Evolutionary conservation across 768 basidiomycete species (phyloP).

Genomic region (Lyophyllum semitale): DNA sequence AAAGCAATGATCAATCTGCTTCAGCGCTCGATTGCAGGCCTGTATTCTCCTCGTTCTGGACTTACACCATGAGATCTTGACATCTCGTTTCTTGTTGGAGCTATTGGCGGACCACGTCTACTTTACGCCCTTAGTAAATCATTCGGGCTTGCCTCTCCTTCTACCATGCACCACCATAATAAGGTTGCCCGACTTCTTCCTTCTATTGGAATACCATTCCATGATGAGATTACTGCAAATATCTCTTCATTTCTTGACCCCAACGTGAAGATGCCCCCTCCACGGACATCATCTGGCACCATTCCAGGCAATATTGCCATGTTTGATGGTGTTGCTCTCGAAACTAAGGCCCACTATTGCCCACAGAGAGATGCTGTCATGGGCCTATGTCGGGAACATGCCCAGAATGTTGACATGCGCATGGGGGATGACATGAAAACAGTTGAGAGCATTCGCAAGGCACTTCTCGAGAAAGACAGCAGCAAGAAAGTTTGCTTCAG

Average conservation of each 20-base stretch:
- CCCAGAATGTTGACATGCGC: neutral
- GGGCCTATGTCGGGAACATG: neutral
- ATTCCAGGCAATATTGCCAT: neutral
- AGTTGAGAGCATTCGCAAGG: neutral
- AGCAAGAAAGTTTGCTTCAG: neutral
- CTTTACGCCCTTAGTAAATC: neutral
- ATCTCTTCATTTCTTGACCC: neutral
- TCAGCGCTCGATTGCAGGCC: too few relatives aligned
- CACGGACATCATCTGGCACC: neutral
- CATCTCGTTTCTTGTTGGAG: neutral
- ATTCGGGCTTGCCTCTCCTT: neutral
- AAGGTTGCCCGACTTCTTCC: neutral
- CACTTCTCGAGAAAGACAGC: neutral
- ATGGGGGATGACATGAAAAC: conserved; percentile 6
- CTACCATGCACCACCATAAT: neutral
- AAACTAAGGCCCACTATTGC: neutral
- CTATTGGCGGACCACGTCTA: neutral
- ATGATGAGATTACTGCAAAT: neutral
- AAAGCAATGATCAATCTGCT: too few relatives aligned
- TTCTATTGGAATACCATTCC: neutral
- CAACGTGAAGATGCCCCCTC: neutral
- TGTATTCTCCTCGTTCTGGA: too few relatives aligned
- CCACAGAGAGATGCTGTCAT: neutral
- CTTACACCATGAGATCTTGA: neutral
- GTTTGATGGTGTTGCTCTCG: neutral